phyloP scores from a whole-genome alignment of 2,329 filamentous ascomycete species.

The Alternaria sp. region DNA sequence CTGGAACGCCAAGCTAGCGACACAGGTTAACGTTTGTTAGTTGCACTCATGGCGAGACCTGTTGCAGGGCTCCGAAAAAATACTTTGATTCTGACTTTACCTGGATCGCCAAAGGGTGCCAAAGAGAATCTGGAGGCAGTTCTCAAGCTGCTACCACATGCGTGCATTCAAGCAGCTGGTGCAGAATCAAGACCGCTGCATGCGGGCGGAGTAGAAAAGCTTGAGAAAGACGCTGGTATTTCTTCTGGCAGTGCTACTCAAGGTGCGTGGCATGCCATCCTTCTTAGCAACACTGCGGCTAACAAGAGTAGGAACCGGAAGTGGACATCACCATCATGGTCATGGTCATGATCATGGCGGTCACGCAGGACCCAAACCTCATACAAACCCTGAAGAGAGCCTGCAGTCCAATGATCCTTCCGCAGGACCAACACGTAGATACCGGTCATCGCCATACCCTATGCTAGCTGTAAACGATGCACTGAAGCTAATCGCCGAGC shows the following conservation, averaged over 20 bases:
- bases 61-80: slow-evolving; percentile 86
- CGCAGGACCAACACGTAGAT: slow-evolving; percentile 70
- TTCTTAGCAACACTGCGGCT: background rate
- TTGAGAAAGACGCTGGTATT: slow-evolving; percentile 80
- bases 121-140: slow-evolving; percentile 91
- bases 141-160: slow-evolving; percentile 89
- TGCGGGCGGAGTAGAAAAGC: slow-evolving; percentile 78
- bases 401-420: slow-evolving; percentile 66
- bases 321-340: slow-evolving; percentile 49
- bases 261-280: slow-evolving; percentile 22
- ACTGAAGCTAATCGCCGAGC: slow-evolving; percentile 72
- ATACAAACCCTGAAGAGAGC: slow-evolving; percentile 71
- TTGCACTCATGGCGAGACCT: slow-evolving; percentile 95
- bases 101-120: slow-evolving; percentile 93
- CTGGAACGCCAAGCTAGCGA: slow-evolving; percentile 4
- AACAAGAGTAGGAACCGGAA: slow-evolving; percentile 32
- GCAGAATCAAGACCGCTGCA: slow-evolving; percentile 82
- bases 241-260: slow-evolving; percentile 26
- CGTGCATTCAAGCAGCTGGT: slow-evolving; percentile 88
- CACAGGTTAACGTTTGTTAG: slow-evolving; percentile 58
- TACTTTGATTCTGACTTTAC: slow-evolving; percentile 85
- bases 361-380: slow-evolving; percentile 66
- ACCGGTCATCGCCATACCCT: slow-evolving; percentile 87
- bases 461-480: slow-evolving; percentile 90
- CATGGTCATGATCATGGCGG: slow-evolving; percentile 64